These are phyloP conservation scores for Pseudocercospora crystallina DNA, from an alignment of 2,329 filamentous ascomycete genomes.

Conservation along the genomic window DNA sequence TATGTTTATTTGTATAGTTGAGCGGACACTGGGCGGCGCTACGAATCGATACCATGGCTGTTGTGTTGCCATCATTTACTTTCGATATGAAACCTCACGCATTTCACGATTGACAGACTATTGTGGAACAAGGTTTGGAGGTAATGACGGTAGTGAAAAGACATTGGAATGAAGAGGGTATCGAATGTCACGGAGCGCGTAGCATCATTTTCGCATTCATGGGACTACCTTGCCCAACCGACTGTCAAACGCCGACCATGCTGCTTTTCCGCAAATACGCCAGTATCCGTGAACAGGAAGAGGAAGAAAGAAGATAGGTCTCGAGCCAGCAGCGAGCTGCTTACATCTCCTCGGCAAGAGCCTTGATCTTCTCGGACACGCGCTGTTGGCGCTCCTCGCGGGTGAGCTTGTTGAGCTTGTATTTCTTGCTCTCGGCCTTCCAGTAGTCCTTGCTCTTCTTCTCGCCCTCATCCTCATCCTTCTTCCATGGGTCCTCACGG, in stretches of 20 bases:
- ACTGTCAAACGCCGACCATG: slow-evolving; percentile 11
- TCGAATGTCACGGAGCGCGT: slow-evolving; percentile 10
- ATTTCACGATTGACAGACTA: not conserved
- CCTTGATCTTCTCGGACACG: slow-evolving; percentile 88
- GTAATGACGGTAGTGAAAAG: not conserved
- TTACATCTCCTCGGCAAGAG: slow-evolving; percentile 57
- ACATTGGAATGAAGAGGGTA: not conserved
- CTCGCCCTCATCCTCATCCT: slow-evolving; percentile 68
- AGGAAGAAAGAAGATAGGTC: not conserved
- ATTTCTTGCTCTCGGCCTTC: slow-evolving; percentile 79
- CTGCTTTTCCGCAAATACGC: slow-evolving; percentile 6
- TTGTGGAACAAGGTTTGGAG: too few species aligned
- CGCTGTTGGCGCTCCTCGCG: slow-evolving; percentile 79
- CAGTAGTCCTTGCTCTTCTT: slow-evolving; percentile 95
- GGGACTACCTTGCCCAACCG: slow-evolving; percentile 1
- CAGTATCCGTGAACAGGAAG: slow-evolving; percentile 9
- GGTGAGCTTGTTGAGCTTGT: slow-evolving; percentile 72
- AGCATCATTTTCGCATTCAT: slow-evolving; percentile 15
- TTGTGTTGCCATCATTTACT: too few species aligned
- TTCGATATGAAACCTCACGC: too few species aligned
- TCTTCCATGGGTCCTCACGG: slow-evolving; percentile 97
- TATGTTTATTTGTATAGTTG: too few species aligned
- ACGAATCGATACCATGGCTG: too few species aligned
- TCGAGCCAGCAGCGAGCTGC: slow-evolving; percentile 1
- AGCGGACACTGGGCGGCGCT: too few species aligned